Evolutionary conservation across 1,139 yeast genomes (phyloP).

Genomic region (Yamadazyma mexicana): DNA sequence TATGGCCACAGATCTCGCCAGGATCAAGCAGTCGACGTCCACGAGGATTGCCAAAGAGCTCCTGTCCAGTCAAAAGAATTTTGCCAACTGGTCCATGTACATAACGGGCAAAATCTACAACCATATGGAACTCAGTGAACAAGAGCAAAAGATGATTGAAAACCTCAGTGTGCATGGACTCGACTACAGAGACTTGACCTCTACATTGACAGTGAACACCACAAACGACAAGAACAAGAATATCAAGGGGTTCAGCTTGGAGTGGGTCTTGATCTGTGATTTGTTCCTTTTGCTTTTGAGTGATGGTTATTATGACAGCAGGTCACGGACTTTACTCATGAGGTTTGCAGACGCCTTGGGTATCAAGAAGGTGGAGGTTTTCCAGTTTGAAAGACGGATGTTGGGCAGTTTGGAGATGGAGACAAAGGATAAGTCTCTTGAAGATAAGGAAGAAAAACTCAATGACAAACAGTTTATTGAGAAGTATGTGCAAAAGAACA

Average conservation of each 20-base stretch:
- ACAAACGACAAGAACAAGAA: constrained; percentile 22
- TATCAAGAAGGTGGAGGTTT: constrained; percentile 62
- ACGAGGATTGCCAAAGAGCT: constrained; percentile 58
- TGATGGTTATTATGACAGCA: constrained; percentile 85
- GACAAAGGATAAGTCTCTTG: constrained; percentile 53
- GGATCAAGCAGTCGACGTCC: constrained; percentile 51
- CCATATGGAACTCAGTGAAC: constrained; percentile 73
- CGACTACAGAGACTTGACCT: constrained; percentile 67
- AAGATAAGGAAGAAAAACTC: constrained; percentile 68
- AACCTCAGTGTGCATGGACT: constrained; percentile 83
- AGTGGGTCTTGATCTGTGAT: constrained; percentile 95
- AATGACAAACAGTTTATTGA: constrained; percentile 72
- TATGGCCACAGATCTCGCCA: constrained; percentile 78
- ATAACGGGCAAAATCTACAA: constrained; percentile 71
- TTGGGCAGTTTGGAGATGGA: constrained; percentile 90
- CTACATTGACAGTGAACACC: constrained; percentile 39
- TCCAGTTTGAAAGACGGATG: constrained; percentile 86
- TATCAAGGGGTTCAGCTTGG: constrained; percentile 32
- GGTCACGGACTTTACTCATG: constrained; percentile 76
- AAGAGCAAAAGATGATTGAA: constrained; percentile 87
- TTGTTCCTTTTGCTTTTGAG: constrained; percentile 75
- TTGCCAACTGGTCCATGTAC: constrained; percentile 83
- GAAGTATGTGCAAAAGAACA: constrained; percentile 63
- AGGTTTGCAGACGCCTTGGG: constrained; percentile 64
- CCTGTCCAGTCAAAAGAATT: constrained; percentile 72